Base-by-base conservation (phyloP, 2,329 filamentous ascomycete species). In the Claviceps lovelessii region DNA sequence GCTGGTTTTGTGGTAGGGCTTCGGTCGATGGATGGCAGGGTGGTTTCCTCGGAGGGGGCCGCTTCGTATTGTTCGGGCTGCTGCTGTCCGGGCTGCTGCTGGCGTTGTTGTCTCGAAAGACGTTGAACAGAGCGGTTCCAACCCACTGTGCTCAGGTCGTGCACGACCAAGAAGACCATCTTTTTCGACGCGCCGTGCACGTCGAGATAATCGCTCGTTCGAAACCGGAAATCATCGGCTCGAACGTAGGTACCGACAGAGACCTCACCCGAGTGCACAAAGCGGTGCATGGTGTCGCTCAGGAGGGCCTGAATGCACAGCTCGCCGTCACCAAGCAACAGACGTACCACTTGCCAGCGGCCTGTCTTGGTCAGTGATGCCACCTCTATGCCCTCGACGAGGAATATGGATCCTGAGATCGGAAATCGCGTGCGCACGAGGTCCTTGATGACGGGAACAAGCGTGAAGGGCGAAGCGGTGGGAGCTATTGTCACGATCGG, bases 241-340 rank as follows among this genome's bases (percentile, higher is more conserved):
- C 68, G 70, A 28, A 80, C 70, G 59, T 78, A 78, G 46, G 71
- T 72, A 1, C 78, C 78, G 11, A 74, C 66, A 4, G 64, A 65
- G 41, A 80, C 60, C n/a, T 73, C 69, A 2, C 70, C 72, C 1
- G 61, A 62, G 45, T 77, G 70, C 9, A 78, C 67, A n/a, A 76
- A 70, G 4, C 70, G 68, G 52, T 80, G 76, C 64, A 76, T 69
- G 49, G 70, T 70, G 1, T 70, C 65, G 7, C 65, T 63, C 46
- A 80, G 62, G 8, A 81, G 63, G 0, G 76, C 76, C 61, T 81
- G 77, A n/a, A 81, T 70, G 58, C 75, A 79, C 4, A 79, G 62
- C 59, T 74, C 68, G 1, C 77, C 76, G 58, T 81, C 78, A 42
- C 77, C 74, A 0, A 81, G 70, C 0, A 80, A 54, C 11, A 81